Base-by-base conservation (phyloP, 805 yeast species). In the Cyberlindnera subsufficiens region DNA sequence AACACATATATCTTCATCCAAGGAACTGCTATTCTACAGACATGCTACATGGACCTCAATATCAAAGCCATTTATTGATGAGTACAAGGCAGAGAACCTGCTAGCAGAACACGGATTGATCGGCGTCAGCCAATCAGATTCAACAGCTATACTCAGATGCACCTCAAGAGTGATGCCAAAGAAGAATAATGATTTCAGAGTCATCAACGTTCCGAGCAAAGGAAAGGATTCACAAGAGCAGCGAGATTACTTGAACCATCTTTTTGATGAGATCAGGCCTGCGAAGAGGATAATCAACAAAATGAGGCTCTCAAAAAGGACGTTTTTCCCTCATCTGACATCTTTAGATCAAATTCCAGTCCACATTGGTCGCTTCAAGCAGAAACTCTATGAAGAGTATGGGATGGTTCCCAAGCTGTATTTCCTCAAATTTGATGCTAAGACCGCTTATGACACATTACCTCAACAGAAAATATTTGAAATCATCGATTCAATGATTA, bases 401-500 rank as follows among this genome's bases (percentile, higher is more conserved):
- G 45, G 46, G 15, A 53, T 56, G 0, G 33, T 71, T 4, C 77
- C 77, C 0, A 39, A 49, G 2, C 48, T 80, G 0, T 74, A 67
- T 53, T 74, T 74, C 14, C 66, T 84, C 20, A 86, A 85, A 51
- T 84, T 87, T 59, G 98, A 90, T 58, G 78, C 86, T 49, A 72
- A 71, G 42, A 72, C 80, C 3, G 88, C 96, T 43, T 90, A 78
- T 58, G 97, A 91, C 54, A 74, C 79, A 3, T 65, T 89, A 15
- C 80, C 85, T 14, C 75, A 73, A 37, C 49, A 53, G 0, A 68
- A 67, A 44, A 65, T 76, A 2, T 42, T 69, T 2, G 48, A 59
- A 4, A 55, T 69, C 25, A 50, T 75, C 1, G 51, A 55, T 1
- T 41, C 52, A 22, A 57, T 69, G 47, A 64, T 63, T 38, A 60